Evolutionary conservation across 257 asterid species (phyloP).

Genomic region (Avicennia marina): DNA sequence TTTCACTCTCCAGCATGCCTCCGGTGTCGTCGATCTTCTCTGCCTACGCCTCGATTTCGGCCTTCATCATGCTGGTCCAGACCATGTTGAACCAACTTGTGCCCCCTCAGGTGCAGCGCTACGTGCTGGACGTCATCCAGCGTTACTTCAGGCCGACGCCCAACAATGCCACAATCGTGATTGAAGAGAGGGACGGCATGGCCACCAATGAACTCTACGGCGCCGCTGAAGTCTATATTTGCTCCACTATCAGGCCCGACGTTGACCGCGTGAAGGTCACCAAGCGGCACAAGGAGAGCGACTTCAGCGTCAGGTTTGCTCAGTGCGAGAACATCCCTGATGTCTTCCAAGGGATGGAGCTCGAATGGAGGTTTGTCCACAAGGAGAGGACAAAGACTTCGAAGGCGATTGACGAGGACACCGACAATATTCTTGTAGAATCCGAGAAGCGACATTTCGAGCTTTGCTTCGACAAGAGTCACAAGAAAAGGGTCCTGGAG

Average conservation of each 20-base stretch:
- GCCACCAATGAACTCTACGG: slow-evolving; percentile 42
- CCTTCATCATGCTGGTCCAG: slow-evolving; percentile 47
- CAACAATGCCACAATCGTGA: slow-evolving; percentile 24
- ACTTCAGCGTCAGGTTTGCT: slow-evolving; percentile 37
- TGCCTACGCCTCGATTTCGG: slow-evolving; percentile 55
- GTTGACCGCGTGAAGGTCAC: slow-evolving; percentile 46
- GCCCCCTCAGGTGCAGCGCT: slow-evolving; percentile 43
- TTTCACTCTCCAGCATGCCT: slow-evolving; percentile 36
- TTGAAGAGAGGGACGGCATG: slow-evolving; percentile 63
- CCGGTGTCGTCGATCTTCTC: slow-evolving; percentile 52
- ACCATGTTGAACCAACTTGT: slow-evolving; percentile 53
- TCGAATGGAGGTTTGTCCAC: slow-evolving; percentile 45
- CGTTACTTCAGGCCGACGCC: slow-evolving; percentile 26
- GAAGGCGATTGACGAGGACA: slow-evolving; percentile 25
- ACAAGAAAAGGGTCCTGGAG: slow-evolving; percentile 39
- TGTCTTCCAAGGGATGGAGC: slow-evolving; percentile 28
- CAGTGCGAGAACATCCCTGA: slow-evolving; percentile 44
- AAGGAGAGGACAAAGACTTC: slow-evolving; percentile 25
- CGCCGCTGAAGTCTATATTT: slow-evolving; percentile 59
- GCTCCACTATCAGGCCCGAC: slow-evolving; percentile 34
- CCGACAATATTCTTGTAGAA: slow-evolving; percentile 10
- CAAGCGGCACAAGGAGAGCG: slow-evolving; percentile 42
- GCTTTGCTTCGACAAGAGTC: slow-evolving; percentile 36
- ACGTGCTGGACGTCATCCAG: slow-evolving; percentile 23
- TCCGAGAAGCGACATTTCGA: slow-evolving; percentile 46